Percentiles rank a stretch among this genome's conserved stretches.
Evolutionary conservation across 805 yeast species (phyloP).

Genomic region (Yamadazyma akitaensis): DNA sequence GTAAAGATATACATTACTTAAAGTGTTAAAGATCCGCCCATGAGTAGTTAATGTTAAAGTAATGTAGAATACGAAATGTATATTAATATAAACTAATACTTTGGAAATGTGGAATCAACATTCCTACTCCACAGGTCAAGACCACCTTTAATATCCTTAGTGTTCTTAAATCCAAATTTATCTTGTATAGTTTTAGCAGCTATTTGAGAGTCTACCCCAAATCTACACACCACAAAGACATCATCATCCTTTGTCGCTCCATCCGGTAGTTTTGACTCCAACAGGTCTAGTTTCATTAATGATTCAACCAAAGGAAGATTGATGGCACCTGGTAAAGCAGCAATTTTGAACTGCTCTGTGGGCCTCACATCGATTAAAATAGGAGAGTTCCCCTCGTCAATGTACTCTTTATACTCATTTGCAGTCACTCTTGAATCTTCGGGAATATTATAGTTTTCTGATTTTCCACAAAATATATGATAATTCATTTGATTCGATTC

Average conservation of each 20-base stretch:
- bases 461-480: constrained; percentile 68
- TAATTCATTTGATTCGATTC: constrained; percentile 55
- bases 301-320: constrained; percentile 59
- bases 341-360: constrained; percentile 66
- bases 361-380: constrained; percentile 79
- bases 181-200: constrained; percentile 60
- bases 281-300: constrained; percentile 24
- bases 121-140: constrained; percentile 60
- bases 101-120: constrained; percentile 61
- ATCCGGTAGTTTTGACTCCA: constrained; percentile 15
- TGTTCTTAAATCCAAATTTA: constrained; percentile 46
- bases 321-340: constrained; percentile 53
- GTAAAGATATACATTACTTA: background rate
- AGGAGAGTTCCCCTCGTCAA: constrained; percentile 5
- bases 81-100: constrained; percentile 40
- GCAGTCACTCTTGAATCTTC: constrained; percentile 45
- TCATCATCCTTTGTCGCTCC: constrained; percentile 14
- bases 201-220: constrained; percentile 86
- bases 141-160: constrained; percentile 77
- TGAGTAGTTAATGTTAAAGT: too few relatives aligned
- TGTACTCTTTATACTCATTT: constrained; percentile 26
- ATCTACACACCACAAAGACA: constrained; percentile 71
- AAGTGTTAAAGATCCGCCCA: too few relatives aligned
- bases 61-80: background rate
- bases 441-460: constrained; percentile 44